These are phyloP conservation scores for Hypoxylon fuscum DNA, from an alignment of 495 filamentous ascomycete species.

Conservation along the genomic window DNA sequence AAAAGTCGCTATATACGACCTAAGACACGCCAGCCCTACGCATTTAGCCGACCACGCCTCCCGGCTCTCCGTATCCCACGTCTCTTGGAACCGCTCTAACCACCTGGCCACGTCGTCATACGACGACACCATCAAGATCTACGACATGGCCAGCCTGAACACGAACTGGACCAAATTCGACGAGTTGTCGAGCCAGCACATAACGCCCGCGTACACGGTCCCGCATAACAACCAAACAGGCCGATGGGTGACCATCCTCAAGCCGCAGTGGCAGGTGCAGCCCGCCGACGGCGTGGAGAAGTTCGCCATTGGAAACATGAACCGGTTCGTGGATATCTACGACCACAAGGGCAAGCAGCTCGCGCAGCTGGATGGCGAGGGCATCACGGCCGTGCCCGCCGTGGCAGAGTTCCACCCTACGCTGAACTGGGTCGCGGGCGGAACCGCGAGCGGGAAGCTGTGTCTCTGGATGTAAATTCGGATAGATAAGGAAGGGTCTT, in stretches of 20 bases:
- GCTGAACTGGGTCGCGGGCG: constrained; percentile 90
- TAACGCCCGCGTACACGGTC: constrained; percentile 74
- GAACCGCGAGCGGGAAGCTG: constrained; percentile 91
- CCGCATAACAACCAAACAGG: constrained; percentile 97
- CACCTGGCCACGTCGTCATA: constrained; percentile 92
- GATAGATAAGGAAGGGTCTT: not conserved
- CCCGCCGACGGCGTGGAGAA: constrained; percentile 81
- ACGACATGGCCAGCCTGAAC: constrained; percentile 75
- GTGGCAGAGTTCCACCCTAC: constrained; percentile 90
- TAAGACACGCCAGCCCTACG: constrained; percentile 69
- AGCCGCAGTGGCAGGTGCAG: constrained; percentile 88
- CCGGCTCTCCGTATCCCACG: constrained; percentile 87
- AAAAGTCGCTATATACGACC: constrained; percentile 89
- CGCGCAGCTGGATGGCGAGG: constrained; percentile 86
- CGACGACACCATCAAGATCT: constrained; percentile 94
- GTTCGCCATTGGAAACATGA: constrained; percentile 97
- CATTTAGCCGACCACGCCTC: constrained; percentile 84
- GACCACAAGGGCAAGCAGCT: constrained; percentile 82
- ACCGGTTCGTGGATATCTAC: constrained; percentile 93
- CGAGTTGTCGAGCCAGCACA: constrained; percentile 64
- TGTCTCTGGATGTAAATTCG: constrained; percentile 81
- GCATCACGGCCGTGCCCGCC: constrained; percentile 92
- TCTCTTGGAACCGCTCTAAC: constrained; percentile 82
- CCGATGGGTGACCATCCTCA: constrained; percentile 77
- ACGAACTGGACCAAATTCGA: constrained; percentile 71